Evolutionary conservation across 129 eudicot genomes (phyloP), one percentile per base, ranked within the genome.

Genomic region (Oenanthe sinensis): DNA sequence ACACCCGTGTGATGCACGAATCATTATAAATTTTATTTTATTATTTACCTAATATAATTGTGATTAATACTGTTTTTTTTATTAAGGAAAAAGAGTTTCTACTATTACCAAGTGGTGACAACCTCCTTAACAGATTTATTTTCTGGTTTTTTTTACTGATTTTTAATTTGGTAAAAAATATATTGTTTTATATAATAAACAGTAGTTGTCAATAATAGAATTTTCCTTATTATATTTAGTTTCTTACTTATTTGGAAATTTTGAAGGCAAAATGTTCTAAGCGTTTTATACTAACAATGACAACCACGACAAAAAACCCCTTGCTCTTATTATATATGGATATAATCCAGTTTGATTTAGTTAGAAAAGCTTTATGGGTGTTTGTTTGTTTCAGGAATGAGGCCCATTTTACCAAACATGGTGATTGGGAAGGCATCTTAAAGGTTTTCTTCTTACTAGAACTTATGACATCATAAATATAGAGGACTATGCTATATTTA

Each of bases 351-450:
- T 22, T 22, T n/a, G 62, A n/a, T 58, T 8, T 11, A 19, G 67
- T 58, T 7, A 22, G 8, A 2, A 48, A 50, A 58, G 1, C 30
- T 30, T n/a, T 58, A 58, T 4, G 5, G 67, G 30, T 47, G 75
- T 42, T 82, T 77, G 67, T 55, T 79, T 39, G 37, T 82, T 91
- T 84, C 93, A 94, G 98, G 75, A 96, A 94, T 88, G 85, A 91
- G 82, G 84, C 89, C 62, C 92, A 81, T 15, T 89, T 82, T 86
- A 84, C 92, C 39, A 95, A 96, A 63, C 92, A 91, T 78, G 97
- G 90, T 43, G 90, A 94, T 78, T 94, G 98, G 98, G 98, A 91
- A 75, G 98, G 98, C 74, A 94, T 94, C 16, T 78, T 71, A 87
- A 89, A 94, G 98, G 98, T 94, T 62, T 8, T 78, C 20, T 55